A percentile compares a stretch with the other conserved stretches of the same genome.
Evolutionary conservation across 2,329 filamentous ascomycete species (phyloP).

Genomic region (Calcarisporium arbuscula): DNA sequence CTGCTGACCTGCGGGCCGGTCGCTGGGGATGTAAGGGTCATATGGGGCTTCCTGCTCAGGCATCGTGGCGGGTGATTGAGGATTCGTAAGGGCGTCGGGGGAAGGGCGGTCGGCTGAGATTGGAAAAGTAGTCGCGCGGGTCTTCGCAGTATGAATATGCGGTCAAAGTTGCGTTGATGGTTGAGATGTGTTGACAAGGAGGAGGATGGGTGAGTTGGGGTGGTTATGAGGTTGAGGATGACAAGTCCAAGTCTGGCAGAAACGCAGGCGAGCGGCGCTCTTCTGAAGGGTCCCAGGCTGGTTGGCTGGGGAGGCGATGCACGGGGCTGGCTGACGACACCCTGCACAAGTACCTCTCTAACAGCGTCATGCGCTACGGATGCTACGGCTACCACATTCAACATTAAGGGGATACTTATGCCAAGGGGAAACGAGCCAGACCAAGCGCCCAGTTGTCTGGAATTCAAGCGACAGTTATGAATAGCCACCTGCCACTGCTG

Average conservation of each 20-base stretch:
- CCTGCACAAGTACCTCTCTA: too few species aligned
- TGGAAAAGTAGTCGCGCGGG: too few species aligned
- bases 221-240: constrained; percentile 13
- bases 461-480: too few species aligned
- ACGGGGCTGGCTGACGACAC: constrained; percentile 23
- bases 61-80: constrained; percentile 35
- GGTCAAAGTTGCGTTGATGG: constrained; percentile 12
- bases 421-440: too few species aligned
- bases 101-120: neutral
- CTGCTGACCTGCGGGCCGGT: constrained; percentile 43
- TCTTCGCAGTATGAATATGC: constrained; percentile 4
- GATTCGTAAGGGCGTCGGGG: too few species aligned
- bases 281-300: constrained; percentile 3
- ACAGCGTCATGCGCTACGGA: too few species aligned
- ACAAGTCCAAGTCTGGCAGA: constrained; percentile 9
- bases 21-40: constrained; percentile 81
- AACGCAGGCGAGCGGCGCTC: too few species aligned
- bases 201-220: constrained; percentile 7
- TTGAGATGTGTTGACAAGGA: constrained; percentile 12
- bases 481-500: too few species aligned
- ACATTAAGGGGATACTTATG: too few species aligned
- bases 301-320: constrained; percentile 24
- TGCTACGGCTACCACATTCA: too few species aligned
- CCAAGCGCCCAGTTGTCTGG: too few species aligned
- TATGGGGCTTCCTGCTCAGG: constrained; percentile 60